These are phyloP conservation scores for Diospyros kaki DNA, from an alignment of 148 eudicot species.

Conservation along the genomic window DNA sequence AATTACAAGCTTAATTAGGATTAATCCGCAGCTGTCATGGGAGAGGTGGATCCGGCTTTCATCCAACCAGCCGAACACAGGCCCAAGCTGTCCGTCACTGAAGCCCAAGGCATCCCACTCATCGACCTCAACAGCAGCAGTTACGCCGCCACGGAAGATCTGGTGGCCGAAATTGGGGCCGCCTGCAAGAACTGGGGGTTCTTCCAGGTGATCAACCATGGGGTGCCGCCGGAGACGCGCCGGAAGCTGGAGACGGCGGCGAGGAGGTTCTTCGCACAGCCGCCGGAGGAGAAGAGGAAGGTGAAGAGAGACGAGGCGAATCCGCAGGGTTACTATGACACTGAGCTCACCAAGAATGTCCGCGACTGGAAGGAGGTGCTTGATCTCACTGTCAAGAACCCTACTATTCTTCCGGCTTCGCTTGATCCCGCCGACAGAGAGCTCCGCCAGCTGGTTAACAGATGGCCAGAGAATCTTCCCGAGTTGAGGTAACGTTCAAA, in stretches of 20 bases:
- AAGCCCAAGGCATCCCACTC: too few species aligned
- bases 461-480: slow-evolving; percentile 16
- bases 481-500: slow-evolving; percentile 10
- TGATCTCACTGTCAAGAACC: slow-evolving; percentile 8
- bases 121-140: too few species aligned
- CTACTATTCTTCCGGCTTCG: neutral
- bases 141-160: neutral
- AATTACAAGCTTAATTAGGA: too few species aligned
- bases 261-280: slow-evolving; percentile 10
- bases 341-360: slow-evolving; percentile 17
- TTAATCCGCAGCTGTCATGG: too few species aligned
- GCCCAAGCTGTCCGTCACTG: too few species aligned
- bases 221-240: neutral
- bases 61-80: too few species aligned
- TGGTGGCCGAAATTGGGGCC: neutral
- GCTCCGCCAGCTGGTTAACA: neutral
- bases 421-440: neutral
- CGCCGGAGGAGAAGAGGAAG: slow-evolving; percentile 18
- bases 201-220: slow-evolving; percentile 18
- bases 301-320: slow-evolving; percentile 13
- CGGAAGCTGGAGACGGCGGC: slow-evolving; percentile 4
- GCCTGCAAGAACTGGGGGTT: slow-evolving; percentile 20
- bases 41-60: too few species aligned
- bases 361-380: slow-evolving; percentile 21
- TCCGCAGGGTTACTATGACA: slow-evolving; percentile 15